These are phyloP conservation scores for Podaxis mareebaensis DNA, from an alignment of 768 basidiomycete species.

Conservation along the genomic window DNA sequence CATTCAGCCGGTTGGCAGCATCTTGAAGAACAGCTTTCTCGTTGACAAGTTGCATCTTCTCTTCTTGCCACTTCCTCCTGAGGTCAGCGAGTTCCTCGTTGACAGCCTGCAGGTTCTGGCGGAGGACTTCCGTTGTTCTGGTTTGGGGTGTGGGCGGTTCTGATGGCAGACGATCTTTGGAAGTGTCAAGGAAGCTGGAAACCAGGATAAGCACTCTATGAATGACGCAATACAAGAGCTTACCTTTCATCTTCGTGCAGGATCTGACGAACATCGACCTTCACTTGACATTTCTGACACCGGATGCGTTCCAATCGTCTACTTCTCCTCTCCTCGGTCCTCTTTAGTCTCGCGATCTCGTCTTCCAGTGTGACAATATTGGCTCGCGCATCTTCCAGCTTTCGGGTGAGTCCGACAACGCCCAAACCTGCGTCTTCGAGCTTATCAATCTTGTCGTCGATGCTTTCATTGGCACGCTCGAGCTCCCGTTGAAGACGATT, in stretches of 20 bases:
- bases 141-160: slow-evolving; percentile 72
- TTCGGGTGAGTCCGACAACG: slow-evolving; percentile 68
- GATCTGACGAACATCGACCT: slow-evolving; percentile 51
- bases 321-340: slow-evolving; percentile 69
- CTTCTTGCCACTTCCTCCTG: slow-evolving; percentile 71
- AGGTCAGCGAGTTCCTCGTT: slow-evolving; percentile 64
- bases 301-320: slow-evolving; percentile 60
- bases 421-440: slow-evolving; percentile 80
- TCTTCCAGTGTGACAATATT: slow-evolving; percentile 61
- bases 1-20: slow-evolving; percentile 64
- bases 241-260: slow-evolving; percentile 66
- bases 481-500: slow-evolving; percentile 73
- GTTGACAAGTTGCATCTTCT: slow-evolving; percentile 59
- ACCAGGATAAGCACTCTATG: slow-evolving; percentile 11
- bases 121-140: slow-evolving; percentile 64
- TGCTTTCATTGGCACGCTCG: slow-evolving; percentile 76
- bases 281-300: slow-evolving; percentile 70
- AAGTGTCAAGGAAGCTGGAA: slow-evolving; percentile 54
- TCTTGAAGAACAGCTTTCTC: slow-evolving; percentile 77
- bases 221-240: slow-evolving; percentile 1
- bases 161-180: slow-evolving; percentile 43
- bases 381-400: slow-evolving; percentile 69
- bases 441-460: slow-evolving; percentile 86
- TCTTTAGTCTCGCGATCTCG: slow-evolving; percentile 62
- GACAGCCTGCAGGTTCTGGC: slow-evolving; percentile 57